Conservation (phyloP, 257 asterid species). For the Galeopsis tetrahit region DNA sequence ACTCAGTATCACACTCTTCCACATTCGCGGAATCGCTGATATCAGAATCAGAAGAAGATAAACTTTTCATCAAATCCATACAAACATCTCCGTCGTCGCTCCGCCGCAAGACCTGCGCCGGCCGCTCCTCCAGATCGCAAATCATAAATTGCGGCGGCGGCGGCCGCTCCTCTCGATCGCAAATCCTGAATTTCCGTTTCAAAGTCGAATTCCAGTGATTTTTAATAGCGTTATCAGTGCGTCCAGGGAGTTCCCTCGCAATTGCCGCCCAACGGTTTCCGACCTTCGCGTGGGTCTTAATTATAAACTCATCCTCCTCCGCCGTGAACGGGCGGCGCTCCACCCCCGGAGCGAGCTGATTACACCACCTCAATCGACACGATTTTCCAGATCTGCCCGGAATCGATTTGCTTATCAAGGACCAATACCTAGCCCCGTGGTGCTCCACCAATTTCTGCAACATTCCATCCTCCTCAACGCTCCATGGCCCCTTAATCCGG, state of each 20-base stretch:
- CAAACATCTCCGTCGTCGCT: neutral
- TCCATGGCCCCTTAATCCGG: neutral
- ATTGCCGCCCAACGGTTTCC: neutral
- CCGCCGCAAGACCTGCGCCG: neutral
- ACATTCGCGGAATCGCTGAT: neutral
- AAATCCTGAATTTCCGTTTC: neutral
- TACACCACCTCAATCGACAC: neutral
- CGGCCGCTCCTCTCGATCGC: neutral
- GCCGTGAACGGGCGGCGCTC: slow-evolving; percentile 3
- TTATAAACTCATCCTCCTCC: neutral
- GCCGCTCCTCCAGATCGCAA: neutral
- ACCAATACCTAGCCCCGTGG: neutral
- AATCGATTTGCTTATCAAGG: neutral
- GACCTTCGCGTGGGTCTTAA: neutral
- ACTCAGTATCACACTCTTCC: neutral
- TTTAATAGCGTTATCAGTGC: neutral
- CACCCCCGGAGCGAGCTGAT: neutral
- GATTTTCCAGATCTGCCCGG: slow-evolving; percentile 1
- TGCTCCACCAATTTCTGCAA: neutral
- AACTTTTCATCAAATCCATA: neutral
- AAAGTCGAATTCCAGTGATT: neutral
- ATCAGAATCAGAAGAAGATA: neutral
- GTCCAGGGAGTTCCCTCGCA: neutral
- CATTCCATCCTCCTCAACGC: neutral
- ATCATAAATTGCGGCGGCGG: no score